Percentiles rank a stretch among this genome's conserved stretches.
phyloP scores from a whole-genome alignment of 805 yeast genomes.

The Kazachstania psychrophila region DNA sequence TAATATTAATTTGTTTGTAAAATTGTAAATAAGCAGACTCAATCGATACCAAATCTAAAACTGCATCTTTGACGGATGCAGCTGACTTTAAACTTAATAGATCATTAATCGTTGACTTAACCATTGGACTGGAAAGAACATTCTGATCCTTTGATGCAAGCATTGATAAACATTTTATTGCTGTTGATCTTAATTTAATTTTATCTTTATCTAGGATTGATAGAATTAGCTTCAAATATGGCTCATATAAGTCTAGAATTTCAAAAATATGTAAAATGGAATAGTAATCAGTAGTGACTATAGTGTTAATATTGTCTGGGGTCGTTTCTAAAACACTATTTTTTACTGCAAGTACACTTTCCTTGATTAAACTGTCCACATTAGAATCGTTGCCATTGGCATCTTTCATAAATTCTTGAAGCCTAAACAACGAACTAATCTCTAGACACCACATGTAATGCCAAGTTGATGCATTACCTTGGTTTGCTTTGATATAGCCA shows the following conservation, averaged over 20 bases:
- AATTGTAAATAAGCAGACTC: slow-evolving; percentile 33
- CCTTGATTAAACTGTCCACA: too few relatives aligned
- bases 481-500: slow-evolving; percentile 1
- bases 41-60: slow-evolving; percentile 51
- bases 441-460: slow-evolving; percentile 17
- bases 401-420: slow-evolving; percentile 12
- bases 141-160: slow-evolving; percentile 45
- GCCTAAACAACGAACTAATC: slow-evolving; percentile 8
- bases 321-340: background rate
- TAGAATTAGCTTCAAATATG: slow-evolving; percentile 42
- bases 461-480: slow-evolving; percentile 3
- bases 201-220: slow-evolving; percentile 40
- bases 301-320: background rate
- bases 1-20: slow-evolving; percentile 37
- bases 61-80: slow-evolving; percentile 68
- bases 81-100: slow-evolving; percentile 55
- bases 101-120: slow-evolving; percentile 44
- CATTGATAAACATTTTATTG: slow-evolving; percentile 52
- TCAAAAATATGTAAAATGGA: slow-evolving; percentile 19
- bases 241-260: slow-evolving; percentile 38
- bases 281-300: slow-evolving; percentile 7
- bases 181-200: slow-evolving; percentile 49
- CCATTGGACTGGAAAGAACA: slow-evolving; percentile 40
- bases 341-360: background rate
- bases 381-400: slow-evolving; percentile 3